A percentile compares a stretch with the other conserved stretches of the same genome.
Evolutionary conservation across 2,329 filamentous ascomycete species (phyloP).

Genomic region (Nannizziopsis barbatae): DNA sequence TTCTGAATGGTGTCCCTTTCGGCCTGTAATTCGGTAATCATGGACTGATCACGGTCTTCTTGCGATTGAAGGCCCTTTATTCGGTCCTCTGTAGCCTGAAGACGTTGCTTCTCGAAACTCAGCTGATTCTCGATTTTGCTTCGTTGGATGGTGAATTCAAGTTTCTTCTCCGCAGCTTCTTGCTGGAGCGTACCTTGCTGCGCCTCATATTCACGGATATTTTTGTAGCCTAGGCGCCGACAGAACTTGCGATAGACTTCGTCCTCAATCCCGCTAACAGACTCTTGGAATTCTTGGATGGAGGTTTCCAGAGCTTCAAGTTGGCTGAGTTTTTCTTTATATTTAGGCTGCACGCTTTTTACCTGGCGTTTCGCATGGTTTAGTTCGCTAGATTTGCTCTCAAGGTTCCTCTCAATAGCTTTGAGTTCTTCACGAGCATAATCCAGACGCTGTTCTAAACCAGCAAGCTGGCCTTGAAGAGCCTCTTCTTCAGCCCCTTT

Average conservation of each 20-base stretch:
- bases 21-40: slow-evolving; percentile 58
- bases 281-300: slow-evolving; percentile 47
- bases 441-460: slow-evolving; percentile 63
- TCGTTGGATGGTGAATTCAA: slow-evolving; percentile 72
- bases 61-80: slow-evolving; percentile 57
- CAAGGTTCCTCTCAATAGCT: slow-evolving; percentile 68
- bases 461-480: slow-evolving; percentile 65
- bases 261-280: slow-evolving; percentile 75
- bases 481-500: slow-evolving; percentile 67
- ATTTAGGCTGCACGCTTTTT: slow-evolving; percentile 65
- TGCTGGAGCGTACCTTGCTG: slow-evolving; percentile 89
- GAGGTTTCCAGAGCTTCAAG: slow-evolving; percentile 52
- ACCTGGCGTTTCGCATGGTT: slow-evolving; percentile 63
- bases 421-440: slow-evolving; percentile 65
- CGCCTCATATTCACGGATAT: slow-evolving; percentile 86
- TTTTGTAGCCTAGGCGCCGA: slow-evolving; percentile 68
- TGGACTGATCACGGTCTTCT: slow-evolving; percentile 53
- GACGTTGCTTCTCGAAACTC: slow-evolving; percentile 56
- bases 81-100: slow-evolving; percentile 59
- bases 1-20: slow-evolving; percentile 67
- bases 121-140: slow-evolving; percentile 51
- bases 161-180: slow-evolving; percentile 74
- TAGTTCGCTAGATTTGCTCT: slow-evolving; percentile 73
- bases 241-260: slow-evolving; percentile 80
- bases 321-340: slow-evolving; percentile 57